phyloP scores from a whole-genome alignment of 371 early-diverging fungal species.

The Fennellomyces sp. region DNA sequence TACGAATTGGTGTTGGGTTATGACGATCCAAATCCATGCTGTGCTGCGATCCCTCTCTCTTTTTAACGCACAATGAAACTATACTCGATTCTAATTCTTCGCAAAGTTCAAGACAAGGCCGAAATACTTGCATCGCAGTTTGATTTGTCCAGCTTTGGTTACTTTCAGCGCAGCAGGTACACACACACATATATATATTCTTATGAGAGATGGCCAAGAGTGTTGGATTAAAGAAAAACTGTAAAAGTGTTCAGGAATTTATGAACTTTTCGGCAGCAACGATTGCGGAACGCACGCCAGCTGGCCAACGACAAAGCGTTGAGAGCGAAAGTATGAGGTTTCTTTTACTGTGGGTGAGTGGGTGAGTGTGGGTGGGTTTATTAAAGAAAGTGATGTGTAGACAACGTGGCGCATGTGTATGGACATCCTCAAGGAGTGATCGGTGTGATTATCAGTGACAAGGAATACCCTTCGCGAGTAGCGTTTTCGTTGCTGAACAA shows the following conservation, averaged over 20 bases:
- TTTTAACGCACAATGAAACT: constrained; percentile 65
- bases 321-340: constrained; percentile 76
- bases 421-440: constrained; percentile 74
- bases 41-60: no score
- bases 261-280: constrained; percentile 87
- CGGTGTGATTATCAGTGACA: constrained; percentile 84
- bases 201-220: no score
- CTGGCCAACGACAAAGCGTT: constrained; percentile 85
- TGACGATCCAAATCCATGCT: no score
- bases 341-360: background rate
- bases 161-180: constrained; percentile 88
- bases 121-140: constrained; percentile 62
- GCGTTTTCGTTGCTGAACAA: constrained; percentile 89
- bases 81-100: constrained; percentile 53
- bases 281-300: constrained; percentile 83
- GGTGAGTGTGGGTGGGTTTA: background rate
- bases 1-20: no score
- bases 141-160: constrained; percentile 86
- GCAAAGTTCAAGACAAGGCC: constrained; percentile 52
- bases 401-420: constrained; percentile 85
- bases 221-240: background rate
- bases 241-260: constrained; percentile 82
- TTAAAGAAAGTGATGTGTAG: constrained; percentile 38
- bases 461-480: constrained; percentile 91
- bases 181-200: background rate